phyloP scores from a whole-genome alignment of 2,329 filamentous ascomycete species.

The Reticulascus tulasneorum region DNA sequence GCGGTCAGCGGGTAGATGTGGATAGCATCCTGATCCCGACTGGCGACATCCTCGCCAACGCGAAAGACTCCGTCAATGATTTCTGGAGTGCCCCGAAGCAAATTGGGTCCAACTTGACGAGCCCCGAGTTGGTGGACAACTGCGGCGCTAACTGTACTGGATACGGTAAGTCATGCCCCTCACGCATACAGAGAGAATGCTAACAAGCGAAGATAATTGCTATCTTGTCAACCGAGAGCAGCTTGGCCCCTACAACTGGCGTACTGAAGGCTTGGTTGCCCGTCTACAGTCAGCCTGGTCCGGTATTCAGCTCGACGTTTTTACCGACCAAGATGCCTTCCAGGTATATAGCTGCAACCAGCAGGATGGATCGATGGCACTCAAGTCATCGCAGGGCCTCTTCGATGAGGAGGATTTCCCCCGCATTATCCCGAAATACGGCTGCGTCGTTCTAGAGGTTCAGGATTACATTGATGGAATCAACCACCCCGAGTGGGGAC shows the following conservation, averaged over 20 bases:
- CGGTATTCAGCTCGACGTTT: slow-evolving; percentile 79
- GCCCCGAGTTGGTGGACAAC: slow-evolving; percentile 62
- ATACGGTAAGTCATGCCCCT: slow-evolving; percentile 57
- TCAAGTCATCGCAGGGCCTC: slow-evolving; percentile 69
- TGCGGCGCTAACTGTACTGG: slow-evolving; percentile 81
- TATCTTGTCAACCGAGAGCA: slow-evolving; percentile 63
- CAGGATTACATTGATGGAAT: slow-evolving; percentile 93
- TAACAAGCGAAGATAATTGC: slow-evolving; percentile 52
- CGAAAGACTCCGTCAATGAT: slow-evolving; percentile 66
- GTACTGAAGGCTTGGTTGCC: slow-evolving; percentile 54
- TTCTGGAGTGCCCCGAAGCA: slow-evolving; percentile 81
- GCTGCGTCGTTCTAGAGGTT: slow-evolving; percentile 86
- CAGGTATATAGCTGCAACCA: slow-evolving; percentile 83
- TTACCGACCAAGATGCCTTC: slow-evolving; percentile 78
- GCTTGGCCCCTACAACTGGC: slow-evolving; percentile 60
- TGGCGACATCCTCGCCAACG: slow-evolving; percentile 69
- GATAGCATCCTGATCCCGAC: slow-evolving; percentile 73
- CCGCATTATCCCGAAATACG: slow-evolving; percentile 67
- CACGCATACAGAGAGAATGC: not conserved
- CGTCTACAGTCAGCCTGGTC: slow-evolving; percentile 69
- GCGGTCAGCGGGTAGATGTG: slow-evolving; percentile 62
- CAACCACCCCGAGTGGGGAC: slow-evolving; percentile 85
- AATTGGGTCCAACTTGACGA: slow-evolving; percentile 65
- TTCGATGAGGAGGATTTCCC: slow-evolving; percentile 49
- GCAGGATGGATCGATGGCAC: slow-evolving; percentile 65